phyloP scores from a whole-genome alignment of 75 land plant species.

The Ceratopteris richardii region DNA sequence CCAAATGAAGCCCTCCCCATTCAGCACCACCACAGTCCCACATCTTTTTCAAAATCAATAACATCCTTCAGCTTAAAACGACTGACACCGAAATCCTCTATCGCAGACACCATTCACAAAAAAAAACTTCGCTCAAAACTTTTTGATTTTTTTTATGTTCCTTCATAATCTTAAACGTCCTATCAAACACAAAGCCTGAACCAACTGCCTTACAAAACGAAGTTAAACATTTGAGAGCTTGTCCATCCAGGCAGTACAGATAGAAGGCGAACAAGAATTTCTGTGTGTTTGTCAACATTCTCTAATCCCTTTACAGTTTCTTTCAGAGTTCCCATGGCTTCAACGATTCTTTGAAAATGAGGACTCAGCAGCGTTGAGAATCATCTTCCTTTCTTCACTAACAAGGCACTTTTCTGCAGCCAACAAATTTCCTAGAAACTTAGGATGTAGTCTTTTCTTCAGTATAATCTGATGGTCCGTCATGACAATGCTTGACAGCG shows the following conservation, averaged over 20 bases:
- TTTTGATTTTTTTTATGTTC: constrained; percentile 99
- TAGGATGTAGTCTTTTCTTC: too few species aligned
- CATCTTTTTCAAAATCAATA: constrained; percentile 94
- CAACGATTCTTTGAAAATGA: too few species aligned
- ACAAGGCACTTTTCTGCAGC: too few species aligned
- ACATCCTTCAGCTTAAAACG: constrained; percentile 91
- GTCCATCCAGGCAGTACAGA: constrained; percentile 90
- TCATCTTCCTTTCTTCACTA: too few species aligned
- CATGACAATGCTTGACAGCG: too few species aligned
- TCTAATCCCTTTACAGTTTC: constrained; percentile 52
- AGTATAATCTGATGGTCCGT: too few species aligned
- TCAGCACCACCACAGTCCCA: constrained; percentile 85
- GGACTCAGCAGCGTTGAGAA: too few species aligned
- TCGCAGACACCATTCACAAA: constrained; percentile 96
- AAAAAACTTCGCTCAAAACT: constrained; percentile 88
- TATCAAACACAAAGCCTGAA: constrained; percentile 87
- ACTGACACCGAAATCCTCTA: constrained; percentile 89
- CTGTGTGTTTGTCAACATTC: constrained; percentile 53
- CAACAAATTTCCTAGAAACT: too few species aligned
- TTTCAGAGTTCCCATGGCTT: constrained; percentile 72
- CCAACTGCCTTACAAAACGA: constrained; percentile 93
- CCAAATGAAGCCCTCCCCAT: too few species aligned
- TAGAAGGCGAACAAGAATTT: constrained; percentile 81
- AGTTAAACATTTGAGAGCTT: constrained; percentile 91
- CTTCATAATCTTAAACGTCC: constrained; percentile 93